Evolutionary conservation across 495 filamentous ascomycete species (phyloP), one percentile per base, ranked within the genome.

Genomic region (Aspergillus nanangensis): DNA sequence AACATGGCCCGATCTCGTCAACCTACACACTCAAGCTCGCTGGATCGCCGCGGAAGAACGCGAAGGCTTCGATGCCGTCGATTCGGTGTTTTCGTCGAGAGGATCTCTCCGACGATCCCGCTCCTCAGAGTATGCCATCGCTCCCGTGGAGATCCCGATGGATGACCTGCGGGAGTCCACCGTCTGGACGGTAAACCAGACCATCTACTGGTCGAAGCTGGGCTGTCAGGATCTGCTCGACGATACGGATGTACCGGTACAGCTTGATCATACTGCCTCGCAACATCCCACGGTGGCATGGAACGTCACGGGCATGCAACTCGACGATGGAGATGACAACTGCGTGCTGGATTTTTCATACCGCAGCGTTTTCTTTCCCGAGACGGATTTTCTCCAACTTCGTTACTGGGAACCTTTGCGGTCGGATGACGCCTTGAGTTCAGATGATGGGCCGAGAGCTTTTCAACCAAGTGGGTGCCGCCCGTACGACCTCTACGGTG

Each of bases 321-420:
- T 67, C 29, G 29, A 52, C 2, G 52, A 55, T 33, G 59, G 51
- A 1, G 36, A 25, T 13, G 42, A 54, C 8, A 11, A 52, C 14
- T 71, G 67, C 41, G 48, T 40, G 3, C 33, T 71, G 44, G 56
- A 67, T 14, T 69, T 71, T 39, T 33, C 57, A 20, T 70, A 68
- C 37, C 40, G 57, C 3, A 70, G 52, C 32, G 48, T 67, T 18
- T 60, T 62, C 27, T 70, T 65, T 35, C 47, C 52, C 2, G 23
- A 34, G 10, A 65, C 62, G 15, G 60, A 71, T 35, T 67, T 62
- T 21, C 51, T 70, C 8, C 67, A 71, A 22, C 48, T 69, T 14
- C 62, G 67, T 2, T 71, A 71, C 38, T 71, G 67, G 67, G 67
- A 71, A 36, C 67, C 67, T 5, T 58, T 54, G 1, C 48, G 38